Base-by-base conservation (phyloP, 176 grass and related monocot genomes). In the Poa annua region DNA sequence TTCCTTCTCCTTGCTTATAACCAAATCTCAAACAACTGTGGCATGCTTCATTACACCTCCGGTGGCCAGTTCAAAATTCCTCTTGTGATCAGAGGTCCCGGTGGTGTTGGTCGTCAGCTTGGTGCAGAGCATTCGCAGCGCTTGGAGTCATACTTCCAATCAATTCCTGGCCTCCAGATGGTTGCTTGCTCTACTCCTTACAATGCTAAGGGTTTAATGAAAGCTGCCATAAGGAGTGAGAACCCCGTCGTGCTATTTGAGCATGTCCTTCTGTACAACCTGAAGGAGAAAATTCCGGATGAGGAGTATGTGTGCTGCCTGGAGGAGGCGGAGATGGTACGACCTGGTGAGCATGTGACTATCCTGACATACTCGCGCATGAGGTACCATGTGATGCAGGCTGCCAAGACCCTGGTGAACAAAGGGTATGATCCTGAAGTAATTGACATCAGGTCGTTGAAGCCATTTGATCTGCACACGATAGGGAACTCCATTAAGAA, bases 21-120 rank as follows among this genome's bases (percentile, higher is more conserved):
- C 83, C 95, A 98, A 81, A 98, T 93, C 84, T 98, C 95, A 78
- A 98, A 95, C 80, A 95, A 98, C 74, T 91, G 92, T 4, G 95
- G 95, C 9, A 98, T 98, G 95, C 95, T 98, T 77, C 95, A 95
- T n/a, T 98, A 94, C 70, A 98, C 95, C 45, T 98, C 95, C 12
- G 92, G 95, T 33, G 92, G 95, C 16, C 92, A 98, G 71, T 98
- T 98, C 50, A 95, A 92, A 49, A 95, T 98, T 47, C 92, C 95
- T 84, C 48, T 98, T 15, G 95, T 98, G 33, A 98, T 97, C 39
- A 83, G 92, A 66, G 95, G 92, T 11, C 95, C 95, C 0, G 95
- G 95, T 73, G 95, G 95, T 36, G 92, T 98, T 21, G 95, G 92
- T 19, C 86, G 90, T 48, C 95, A 95, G 87, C 92, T 98, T 29